A percentile compares a stretch with the other conserved stretches of the same genome.
phyloP scores from a whole-genome alignment of 768 basidiomycete species.

The Lentinula detonsa region DNA sequence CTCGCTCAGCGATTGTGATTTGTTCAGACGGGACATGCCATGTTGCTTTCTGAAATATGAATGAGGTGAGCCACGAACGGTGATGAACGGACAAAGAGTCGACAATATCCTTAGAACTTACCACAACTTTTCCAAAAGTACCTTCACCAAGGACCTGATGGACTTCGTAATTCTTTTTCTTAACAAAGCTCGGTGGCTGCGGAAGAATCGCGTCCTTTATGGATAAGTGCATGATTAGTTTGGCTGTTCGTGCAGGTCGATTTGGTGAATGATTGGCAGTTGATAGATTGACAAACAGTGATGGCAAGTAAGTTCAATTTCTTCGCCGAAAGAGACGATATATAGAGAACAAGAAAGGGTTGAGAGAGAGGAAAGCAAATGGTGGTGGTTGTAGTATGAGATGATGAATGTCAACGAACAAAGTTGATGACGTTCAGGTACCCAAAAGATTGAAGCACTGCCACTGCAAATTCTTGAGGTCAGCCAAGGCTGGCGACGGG shows the following conservation, averaged over 20 bases:
- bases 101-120: slow-evolving; percentile 25
- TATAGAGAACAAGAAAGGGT: too few relatives aligned
- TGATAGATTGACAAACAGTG: too few relatives aligned
- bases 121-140: slow-evolving; percentile 88
- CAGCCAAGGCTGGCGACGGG: too few relatives aligned
- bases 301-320: too few relatives aligned
- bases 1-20: slow-evolving; percentile 46
- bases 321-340: too few relatives aligned
- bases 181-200: slow-evolving; percentile 79
- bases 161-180: slow-evolving; percentile 79
- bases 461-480: too few relatives aligned
- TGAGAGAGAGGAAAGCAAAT: too few relatives aligned
- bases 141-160: slow-evolving; percentile 74
- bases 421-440: neutral
- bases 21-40: slow-evolving; percentile 72
- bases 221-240: slow-evolving; percentile 24
- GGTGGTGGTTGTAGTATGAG: too few relatives aligned
- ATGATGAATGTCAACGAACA: neutral
- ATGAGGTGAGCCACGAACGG: neutral
- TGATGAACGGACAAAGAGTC: neutral
- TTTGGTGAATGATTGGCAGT: too few relatives aligned
- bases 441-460: too few relatives aligned
- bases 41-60: slow-evolving; percentile 49
- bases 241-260: too few relatives aligned
- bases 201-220: slow-evolving; percentile 61